A percentile compares a stretch with the other conserved stretches of the same genome.
These are phyloP conservation scores for Astrothelium subdiscretum DNA, from an alignment of 495 filamentous ascomycete species.

Conservation along the genomic window DNA sequence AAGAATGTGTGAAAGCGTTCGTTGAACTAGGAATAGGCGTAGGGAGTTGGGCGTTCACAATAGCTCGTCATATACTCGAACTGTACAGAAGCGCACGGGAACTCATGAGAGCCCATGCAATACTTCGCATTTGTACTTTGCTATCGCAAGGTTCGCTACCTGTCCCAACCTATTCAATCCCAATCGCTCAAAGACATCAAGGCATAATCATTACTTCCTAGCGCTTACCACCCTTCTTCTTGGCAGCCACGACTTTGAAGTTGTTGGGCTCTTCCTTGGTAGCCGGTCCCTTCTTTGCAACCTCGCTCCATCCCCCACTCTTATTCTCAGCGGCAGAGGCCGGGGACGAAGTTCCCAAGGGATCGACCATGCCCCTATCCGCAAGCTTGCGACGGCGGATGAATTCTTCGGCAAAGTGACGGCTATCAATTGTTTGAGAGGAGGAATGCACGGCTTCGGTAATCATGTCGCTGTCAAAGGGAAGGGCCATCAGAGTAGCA, in stretches of 20 bases:
- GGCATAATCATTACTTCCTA: conserved; percentile 11
- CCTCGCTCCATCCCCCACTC: conserved; percentile 84
- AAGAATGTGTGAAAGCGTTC: no score
- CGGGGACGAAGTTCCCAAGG: conserved; percentile 13
- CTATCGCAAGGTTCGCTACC: not conserved
- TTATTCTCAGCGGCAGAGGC: conserved; percentile 32
- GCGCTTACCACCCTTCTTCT: conserved; percentile 66
- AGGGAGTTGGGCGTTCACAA: not conserved
- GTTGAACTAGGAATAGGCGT: not conserved
- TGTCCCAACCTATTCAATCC: not conserved
- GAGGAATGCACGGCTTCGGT: conserved; percentile 78
- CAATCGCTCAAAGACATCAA: not conserved
- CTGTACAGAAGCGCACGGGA: not conserved
- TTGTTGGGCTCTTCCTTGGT: conserved; percentile 41
- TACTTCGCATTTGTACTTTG: not conserved
- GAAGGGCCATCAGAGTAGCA: conserved; percentile 57
- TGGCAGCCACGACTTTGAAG: conserved; percentile 82
- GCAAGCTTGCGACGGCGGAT: conserved; percentile 84
- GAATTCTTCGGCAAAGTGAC: conserved; percentile 90
- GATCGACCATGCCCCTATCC: conserved; percentile 70
- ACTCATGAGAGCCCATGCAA: not conserved
- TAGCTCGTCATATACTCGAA: not conserved
- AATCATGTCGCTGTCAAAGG: conserved; percentile 66
- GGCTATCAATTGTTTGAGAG: conserved; percentile 77
- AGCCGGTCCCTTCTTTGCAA: conserved; percentile 75